Evolutionary conservation across 176 grass and related monocot genomes (phyloP).

Genomic region (Rhynchospora pubera): DNA sequence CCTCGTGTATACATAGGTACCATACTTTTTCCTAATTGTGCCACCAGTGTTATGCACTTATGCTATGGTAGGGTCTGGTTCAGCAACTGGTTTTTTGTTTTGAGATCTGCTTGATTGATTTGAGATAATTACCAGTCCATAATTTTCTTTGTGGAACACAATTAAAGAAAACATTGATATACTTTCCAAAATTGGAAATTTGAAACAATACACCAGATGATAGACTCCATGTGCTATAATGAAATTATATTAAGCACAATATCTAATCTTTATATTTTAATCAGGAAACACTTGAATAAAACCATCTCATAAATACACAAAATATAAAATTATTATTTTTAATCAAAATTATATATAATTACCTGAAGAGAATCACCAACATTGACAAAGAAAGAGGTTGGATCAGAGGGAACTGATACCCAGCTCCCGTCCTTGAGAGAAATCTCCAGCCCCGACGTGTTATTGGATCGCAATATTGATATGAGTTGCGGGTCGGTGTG

Average conservation of each 20-base stretch:
- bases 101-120: background rate
- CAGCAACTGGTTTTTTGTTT: background rate
- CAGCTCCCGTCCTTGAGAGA: constrained; percentile 44
- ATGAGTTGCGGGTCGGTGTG: constrained; percentile 95
- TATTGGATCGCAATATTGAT: constrained; percentile 78
- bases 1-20: background rate
- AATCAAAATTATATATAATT: background rate
- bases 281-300: background rate
- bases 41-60: background rate
- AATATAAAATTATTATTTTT: background rate
- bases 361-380: constrained; percentile 88
- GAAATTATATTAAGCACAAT: background rate
- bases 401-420: constrained; percentile 70
- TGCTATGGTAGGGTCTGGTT: background rate
- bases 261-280: background rate
- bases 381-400: constrained; percentile 72
- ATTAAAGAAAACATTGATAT: background rate
- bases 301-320: background rate
- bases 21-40: background rate
- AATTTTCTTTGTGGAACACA: background rate
- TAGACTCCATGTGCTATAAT: background rate
- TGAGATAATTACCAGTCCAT: background rate
- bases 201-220: background rate
- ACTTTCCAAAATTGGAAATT: background rate
- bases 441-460: constrained; percentile 73